Evolutionary conservation across 495 filamentous ascomycete genomes (phyloP), one percentile per base, ranked within the genome.

Genomic region (Filosporella fistucella): DNA sequence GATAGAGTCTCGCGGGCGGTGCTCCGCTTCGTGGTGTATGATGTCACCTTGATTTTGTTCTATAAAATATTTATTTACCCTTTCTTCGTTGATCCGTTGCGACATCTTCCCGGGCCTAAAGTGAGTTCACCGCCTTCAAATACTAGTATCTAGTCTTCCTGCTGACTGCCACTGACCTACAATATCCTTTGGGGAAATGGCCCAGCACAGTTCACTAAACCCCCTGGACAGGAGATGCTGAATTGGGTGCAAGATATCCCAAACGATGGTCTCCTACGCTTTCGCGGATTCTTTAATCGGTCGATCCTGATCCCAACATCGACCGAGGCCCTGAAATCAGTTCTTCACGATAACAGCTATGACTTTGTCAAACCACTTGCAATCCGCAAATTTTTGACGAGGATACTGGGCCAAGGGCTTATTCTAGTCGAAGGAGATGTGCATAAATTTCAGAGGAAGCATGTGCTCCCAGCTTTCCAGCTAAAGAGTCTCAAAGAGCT

Each of bases 391-490:
- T 49, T 54, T 13, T 22, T 63, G n/a, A 43, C 39, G 2, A 35
- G 42, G 6, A 59, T 58, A 16, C 30, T 60, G 1, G 62, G 62
- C 8, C 20, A 34, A 9, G 62, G 62, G 9, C 17, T 65, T 3
- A 26, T 63, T 22, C 36, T 60, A 25, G 55, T 49, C 5, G 61
- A 63, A 23, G 61, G 58, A 13, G 56, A 30, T 22, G 23, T 21
- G 23, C 45, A 48, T 21, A 39, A 23, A 13, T 55, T 62, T 18
- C 72, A 76, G 45, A 69, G 72, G 38, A 75, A 74, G 54, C 63
- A 65, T 5, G 57, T 76, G 3, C 56, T 66, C 11, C 65, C 70
- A 0, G 70, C 62, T 10, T 76, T 76, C 50, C 70, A 67, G 1
- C 67, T 64, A 28, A 57, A 63, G 25, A 60, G 67, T 12, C 73